phyloP scores from a whole-genome alignment of 2,329 filamentous ascomycete genomes.

The Colletotrichum sp. region DNA sequence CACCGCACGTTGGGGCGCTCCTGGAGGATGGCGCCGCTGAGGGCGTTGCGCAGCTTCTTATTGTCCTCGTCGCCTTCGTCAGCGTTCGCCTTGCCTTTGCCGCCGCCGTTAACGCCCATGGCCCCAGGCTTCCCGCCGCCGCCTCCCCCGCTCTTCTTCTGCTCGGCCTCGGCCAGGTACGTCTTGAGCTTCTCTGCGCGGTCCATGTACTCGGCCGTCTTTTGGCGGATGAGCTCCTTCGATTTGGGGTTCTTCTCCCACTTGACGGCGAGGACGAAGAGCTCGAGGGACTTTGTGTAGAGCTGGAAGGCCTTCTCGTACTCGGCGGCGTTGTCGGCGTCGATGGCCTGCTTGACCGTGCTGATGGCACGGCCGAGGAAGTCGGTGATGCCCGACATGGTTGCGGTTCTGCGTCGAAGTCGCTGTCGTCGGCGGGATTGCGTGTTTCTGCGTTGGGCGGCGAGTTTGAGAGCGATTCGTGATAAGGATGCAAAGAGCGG shows the following conservation, averaged over 20 bases:
- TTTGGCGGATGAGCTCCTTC: conserved; percentile 96
- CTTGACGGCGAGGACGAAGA: conserved; percentile 98
- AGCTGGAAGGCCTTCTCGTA: conserved; percentile 97
- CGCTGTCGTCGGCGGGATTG: not conserved
- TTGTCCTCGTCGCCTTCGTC: conserved; percentile 84
- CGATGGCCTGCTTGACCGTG: conserved; percentile 96
- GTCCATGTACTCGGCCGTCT: conserved; percentile 97
- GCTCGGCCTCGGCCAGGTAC: conserved; percentile 79
- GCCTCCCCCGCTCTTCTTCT: conserved; percentile 76
- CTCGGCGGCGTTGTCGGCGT: conserved; percentile 91
- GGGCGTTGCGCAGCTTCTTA: conserved; percentile 92
- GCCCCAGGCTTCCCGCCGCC: conserved; percentile 66
- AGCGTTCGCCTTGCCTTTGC: conserved; percentile 64
- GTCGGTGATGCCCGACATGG: conserved; percentile 88
- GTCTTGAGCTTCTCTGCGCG: conserved; percentile 97
- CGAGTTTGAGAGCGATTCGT: not conserved
- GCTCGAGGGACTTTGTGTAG: conserved; percentile 94
- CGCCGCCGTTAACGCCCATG: conserved; percentile 68
- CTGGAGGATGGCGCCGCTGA: conserved; percentile 89
- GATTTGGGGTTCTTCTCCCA: conserved; percentile 99
- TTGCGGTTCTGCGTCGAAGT: conserved; percentile 29
- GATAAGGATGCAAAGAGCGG: conserved; percentile 11
- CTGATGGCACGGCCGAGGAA: conserved; percentile 97
- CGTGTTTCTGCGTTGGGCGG: not conserved
- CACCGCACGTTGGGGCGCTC: conserved; percentile 97